Conservation (phyloP, 1,284 basidiomycete species). For the Ceratobasidium sp. region DNA sequence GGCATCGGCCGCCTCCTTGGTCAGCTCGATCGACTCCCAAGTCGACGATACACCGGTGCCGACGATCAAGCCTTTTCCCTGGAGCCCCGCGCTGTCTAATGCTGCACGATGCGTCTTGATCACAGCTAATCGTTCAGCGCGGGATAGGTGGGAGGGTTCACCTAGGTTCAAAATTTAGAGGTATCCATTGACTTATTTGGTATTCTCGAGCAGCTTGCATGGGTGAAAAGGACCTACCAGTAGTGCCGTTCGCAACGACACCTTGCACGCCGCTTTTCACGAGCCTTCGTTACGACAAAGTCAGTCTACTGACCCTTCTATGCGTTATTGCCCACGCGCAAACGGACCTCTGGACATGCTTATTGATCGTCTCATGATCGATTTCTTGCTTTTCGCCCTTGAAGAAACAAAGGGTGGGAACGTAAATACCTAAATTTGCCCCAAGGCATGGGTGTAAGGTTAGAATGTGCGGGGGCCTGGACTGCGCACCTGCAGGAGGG, state of each 20-base stretch:
- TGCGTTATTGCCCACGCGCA: too few species aligned
- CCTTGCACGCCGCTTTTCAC: conserved; percentile 49
- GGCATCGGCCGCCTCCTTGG: conserved; percentile 48
- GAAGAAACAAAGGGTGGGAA: conserved; percentile 51
- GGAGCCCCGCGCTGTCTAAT: conserved; percentile 48
- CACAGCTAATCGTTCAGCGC: conserved; percentile 48
- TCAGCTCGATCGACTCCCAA: conserved; percentile 51
- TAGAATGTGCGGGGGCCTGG: not conserved
- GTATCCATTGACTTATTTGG: not conserved
- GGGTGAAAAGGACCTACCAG: conserved; percentile 45
- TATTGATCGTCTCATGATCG: conserved; percentile 47
- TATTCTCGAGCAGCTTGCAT: not conserved
- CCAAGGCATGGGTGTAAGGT: conserved; percentile 6
- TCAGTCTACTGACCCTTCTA: too few species aligned
- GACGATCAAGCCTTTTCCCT: conserved; percentile 47
- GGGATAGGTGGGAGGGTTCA: conserved; percentile 47
- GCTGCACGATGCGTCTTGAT: conserved; percentile 48
- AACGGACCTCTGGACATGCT: conserved; percentile 48
- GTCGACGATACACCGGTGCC: conserved; percentile 49
- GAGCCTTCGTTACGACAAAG: conserved; percentile 44
- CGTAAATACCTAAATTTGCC: conserved; percentile 46
- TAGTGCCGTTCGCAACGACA: conserved; percentile 50
- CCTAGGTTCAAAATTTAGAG: conserved; percentile 21
- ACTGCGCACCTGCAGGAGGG: conserved; percentile 28
- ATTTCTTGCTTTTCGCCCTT: conserved; percentile 49